Conservation (phyloP, 2,329 filamentous ascomycete genomes). For the Aspergillus fischeri region DNA sequence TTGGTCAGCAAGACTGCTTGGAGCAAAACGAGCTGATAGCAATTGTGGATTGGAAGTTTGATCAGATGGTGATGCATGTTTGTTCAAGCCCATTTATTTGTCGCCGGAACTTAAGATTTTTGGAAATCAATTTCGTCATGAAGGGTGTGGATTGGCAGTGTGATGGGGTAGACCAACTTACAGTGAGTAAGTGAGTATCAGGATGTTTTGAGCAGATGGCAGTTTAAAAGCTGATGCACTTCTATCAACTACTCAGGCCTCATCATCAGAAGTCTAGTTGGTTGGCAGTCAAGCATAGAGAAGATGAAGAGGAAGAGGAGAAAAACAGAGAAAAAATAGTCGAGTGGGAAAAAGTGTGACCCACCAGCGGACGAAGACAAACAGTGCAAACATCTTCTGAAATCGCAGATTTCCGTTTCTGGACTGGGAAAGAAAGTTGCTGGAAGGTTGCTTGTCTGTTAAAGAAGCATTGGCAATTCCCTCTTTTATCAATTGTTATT, state of each 20-base stretch:
- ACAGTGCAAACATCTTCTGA: conserved; percentile 36
- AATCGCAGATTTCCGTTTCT: conserved; percentile 34
- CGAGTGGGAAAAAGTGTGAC: conserved; percentile 8
- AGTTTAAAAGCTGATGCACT: not conserved
- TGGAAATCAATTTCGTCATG: conserved; percentile 49
- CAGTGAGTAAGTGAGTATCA: conserved; percentile 20
- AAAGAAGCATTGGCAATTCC: not conserved
- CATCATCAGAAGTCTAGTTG: conserved; percentile 19
- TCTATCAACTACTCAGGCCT: not conserved
- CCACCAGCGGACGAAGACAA: conserved; percentile 21
- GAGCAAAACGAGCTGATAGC: not conserved
- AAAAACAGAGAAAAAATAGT: conserved; percentile 13
- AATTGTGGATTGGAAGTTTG: conserved; percentile 8
- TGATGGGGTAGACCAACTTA: conserved; percentile 18
- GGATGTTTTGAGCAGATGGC: not conserved
- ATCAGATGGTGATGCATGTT: conserved; percentile 61
- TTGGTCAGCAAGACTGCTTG: conserved; percentile 8
- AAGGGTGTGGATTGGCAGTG: conserved; percentile 7
- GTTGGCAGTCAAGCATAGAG: conserved; percentile 9
- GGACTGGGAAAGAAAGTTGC: conserved; percentile 15
- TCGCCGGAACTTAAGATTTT: conserved; percentile 52
- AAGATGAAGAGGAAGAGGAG: conserved; percentile 17
- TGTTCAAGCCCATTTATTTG: conserved; percentile 53
- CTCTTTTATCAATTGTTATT: not conserved
- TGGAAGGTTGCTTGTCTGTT: not conserved